Evolutionary conservation across 78 protist species (phyloP).

Genomic region (Protostelium mycophagum): DNA sequence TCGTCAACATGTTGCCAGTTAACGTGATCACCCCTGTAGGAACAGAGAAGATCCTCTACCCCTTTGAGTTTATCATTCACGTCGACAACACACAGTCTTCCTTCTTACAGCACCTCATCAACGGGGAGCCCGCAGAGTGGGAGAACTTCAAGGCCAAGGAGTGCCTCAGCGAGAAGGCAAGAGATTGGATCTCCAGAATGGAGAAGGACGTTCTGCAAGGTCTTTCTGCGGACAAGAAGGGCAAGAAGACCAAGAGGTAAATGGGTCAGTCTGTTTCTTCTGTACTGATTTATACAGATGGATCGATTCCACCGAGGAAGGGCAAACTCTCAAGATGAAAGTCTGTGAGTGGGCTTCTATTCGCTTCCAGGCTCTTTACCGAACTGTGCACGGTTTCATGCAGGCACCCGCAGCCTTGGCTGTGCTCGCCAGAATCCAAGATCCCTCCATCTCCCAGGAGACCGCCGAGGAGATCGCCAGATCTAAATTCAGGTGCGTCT

Average conservation of each 20-base stretch:
- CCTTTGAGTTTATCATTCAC: neutral
- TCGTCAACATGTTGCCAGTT: neutral
- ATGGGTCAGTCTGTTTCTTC: neutral
- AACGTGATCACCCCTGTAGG: neutral
- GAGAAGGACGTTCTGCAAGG: neutral
- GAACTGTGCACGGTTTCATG: neutral
- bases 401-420: neutral
- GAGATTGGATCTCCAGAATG: neutral
- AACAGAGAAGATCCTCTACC: neutral
- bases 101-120: neutral
- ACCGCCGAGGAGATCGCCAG: neutral
- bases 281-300: neutral
- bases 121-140: neutral
- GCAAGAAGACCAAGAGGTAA: neutral
- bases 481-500: too few relatives aligned
- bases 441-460: neutral
- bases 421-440: neutral
- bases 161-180: neutral
- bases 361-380: neutral
- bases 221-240: neutral
- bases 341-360: neutral
- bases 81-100: neutral
- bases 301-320: neutral
- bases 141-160: neutral
- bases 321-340: neutral